phyloP scores from a whole-genome alignment of 2,329 filamentous ascomycete species.

The Tolypocladium cylindrosporum region DNA sequence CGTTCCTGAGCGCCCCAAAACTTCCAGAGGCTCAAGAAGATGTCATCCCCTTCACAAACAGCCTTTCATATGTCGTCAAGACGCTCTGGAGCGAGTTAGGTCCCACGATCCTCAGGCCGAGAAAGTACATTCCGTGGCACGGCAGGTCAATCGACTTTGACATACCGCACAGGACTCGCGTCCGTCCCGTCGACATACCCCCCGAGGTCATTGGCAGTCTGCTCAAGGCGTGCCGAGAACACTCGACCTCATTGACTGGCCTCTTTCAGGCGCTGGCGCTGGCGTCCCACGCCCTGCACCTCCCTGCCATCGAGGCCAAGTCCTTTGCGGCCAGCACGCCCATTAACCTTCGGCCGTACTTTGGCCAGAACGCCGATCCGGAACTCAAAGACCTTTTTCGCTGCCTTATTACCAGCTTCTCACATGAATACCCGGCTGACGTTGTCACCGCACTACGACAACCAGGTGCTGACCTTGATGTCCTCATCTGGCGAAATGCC shows the following conservation, averaged over 20 bases:
- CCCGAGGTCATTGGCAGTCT: constrained; percentile 17
- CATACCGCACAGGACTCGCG: constrained; percentile 21
- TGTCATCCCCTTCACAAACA: constrained; percentile 27
- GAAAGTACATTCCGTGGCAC: constrained; percentile 24
- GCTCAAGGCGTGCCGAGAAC: constrained; percentile 27
- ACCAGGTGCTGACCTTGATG: constrained; percentile 9
- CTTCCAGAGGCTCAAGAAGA: constrained; percentile 31
- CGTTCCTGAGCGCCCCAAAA: constrained; percentile 16
- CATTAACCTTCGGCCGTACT: constrained; percentile 32
- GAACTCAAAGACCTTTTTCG: constrained; percentile 19
- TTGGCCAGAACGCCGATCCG: constrained; percentile 14
- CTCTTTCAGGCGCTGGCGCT: constrained; percentile 36
- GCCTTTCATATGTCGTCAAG: constrained; percentile 27
- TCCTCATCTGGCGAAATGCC: constrained; percentile 32
- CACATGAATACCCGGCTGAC: constrained; percentile 17
- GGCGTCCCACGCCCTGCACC: constrained; percentile 25
- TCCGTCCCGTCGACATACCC: constrained; percentile 26
- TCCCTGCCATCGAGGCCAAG: constrained; percentile 20
- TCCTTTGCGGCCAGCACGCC: constrained; percentile 30
- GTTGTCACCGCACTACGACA: constrained; percentile 15
- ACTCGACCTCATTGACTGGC: constrained; percentile 35
- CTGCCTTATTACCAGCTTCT: constrained; percentile 26
- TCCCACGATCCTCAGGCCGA: constrained; percentile 26
- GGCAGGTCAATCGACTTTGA: constrained; percentile 24
- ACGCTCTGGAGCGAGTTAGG: constrained; percentile 29